A percentile compares a stretch with the other conserved stretches of the same genome.
phyloP scores from a whole-genome alignment of 805 yeast species.

The Lipomyces japonicus region DNA sequence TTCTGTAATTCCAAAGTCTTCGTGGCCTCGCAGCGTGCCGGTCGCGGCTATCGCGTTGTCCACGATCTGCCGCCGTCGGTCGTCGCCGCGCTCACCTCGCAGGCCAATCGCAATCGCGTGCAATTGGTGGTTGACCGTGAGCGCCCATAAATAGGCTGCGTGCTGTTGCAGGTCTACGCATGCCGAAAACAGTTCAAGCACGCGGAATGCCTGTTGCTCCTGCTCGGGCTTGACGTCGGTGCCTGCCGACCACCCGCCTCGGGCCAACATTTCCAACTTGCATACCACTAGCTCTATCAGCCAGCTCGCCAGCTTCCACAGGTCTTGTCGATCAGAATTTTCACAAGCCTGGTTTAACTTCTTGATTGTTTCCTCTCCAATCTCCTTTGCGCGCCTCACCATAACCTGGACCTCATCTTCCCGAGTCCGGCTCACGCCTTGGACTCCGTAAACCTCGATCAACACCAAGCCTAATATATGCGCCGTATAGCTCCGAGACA shows the following conservation, averaged over 20 bases:
- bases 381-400: no score
- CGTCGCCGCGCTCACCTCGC: background rate
- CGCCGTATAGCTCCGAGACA: no score
- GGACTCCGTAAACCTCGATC: no score
- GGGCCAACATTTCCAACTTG: background rate
- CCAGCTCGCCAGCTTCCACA: background rate
- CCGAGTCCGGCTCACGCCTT: no score
- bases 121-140: conserved; percentile 9
- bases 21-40: conserved; percentile 4
- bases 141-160: conserved; percentile 5
- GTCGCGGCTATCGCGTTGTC: conserved; percentile 5
- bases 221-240: no score
- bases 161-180: background rate
- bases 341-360: no score
- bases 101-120: conserved; percentile 19
- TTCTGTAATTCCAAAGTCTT: background rate
- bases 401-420: no score
- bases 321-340: no score
- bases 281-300: background rate
- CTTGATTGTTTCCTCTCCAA: no score
- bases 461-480: no score
- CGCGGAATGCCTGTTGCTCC: conserved; percentile 16
- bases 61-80: no score
- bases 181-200: conserved; percentile 8
- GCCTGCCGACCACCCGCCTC: conserved; percentile 5